Conservation (phyloP, 176 grass and related monocot genomes). For the Triticum turgidum region DNA sequence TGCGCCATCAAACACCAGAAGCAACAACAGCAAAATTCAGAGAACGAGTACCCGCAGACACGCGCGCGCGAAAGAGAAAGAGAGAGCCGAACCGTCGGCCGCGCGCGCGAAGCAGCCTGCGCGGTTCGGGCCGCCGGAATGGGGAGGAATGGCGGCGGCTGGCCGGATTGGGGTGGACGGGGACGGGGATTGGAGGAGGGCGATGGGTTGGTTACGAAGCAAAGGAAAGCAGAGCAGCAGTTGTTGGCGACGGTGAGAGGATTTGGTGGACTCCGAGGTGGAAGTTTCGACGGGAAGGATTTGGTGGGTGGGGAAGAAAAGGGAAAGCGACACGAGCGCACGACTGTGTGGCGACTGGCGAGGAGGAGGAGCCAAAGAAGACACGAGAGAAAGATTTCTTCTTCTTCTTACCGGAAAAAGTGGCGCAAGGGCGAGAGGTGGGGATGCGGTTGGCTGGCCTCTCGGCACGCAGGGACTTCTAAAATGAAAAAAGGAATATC, state of each 20-base stretch:
- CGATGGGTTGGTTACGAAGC: not conserved
- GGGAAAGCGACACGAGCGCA: conserved; percentile 13
- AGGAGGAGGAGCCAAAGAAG: not conserved
- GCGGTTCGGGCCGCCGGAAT: not conserved
- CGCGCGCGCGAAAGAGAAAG: not conserved
- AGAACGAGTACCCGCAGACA: not conserved
- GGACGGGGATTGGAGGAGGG: not conserved
- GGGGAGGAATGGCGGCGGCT: not conserved
- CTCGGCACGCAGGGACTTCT: no score
- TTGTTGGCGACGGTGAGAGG: conserved; percentile 24
- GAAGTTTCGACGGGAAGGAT: conserved; percentile 39
- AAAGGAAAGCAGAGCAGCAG: not conserved
- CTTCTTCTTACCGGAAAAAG: not conserved
- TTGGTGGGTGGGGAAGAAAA: not conserved
- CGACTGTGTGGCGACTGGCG: not conserved
- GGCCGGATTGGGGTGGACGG: not conserved
- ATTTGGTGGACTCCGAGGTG: conserved; percentile 28
- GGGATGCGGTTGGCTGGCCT: not conserved
- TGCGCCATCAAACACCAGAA: not conserved
- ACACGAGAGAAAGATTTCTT: not conserved
- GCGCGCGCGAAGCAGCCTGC: not conserved
- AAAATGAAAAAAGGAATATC: no score
- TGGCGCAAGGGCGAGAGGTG: not conserved
- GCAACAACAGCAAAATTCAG: not conserved
- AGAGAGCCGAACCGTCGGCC: not conserved